Evolutionary conservation across 306 rosid species (phyloP), one percentile per base, ranked within the genome.

Genomic region (Cicer yamashitae): DNA sequence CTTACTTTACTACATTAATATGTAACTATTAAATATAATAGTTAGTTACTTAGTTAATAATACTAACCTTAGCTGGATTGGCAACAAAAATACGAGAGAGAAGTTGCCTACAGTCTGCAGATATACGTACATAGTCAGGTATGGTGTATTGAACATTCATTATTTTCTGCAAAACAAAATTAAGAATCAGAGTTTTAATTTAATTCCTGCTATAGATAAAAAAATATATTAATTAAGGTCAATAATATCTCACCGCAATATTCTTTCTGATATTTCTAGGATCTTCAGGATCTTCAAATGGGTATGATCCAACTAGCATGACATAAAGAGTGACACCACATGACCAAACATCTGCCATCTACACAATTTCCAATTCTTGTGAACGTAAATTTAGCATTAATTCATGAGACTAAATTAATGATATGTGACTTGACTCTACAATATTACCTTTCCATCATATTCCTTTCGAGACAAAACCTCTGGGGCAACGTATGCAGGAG

Each of bases 341-440:
- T 6, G 99, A 94, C 99, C 99, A 94, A 88, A 92, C 96, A 84
- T 94, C 99, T 40, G 96, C 91, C 81, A 88, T 80, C 99, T 94
- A 79, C 82, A 82, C 11, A 66, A 68, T 72, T 58, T 38, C 74
- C 74, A 77, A 69, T 20, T 59, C 2, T 25, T 77, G 80, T 38
- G 34, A 76, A 78, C 39, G 5, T 10, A 50, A 70, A 53, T 66
- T 51, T n/a, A 3, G 4, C 34, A 3, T 18, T 18, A 18, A 18
- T 30, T 30, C 5, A 30, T 30, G 5, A 30, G 34, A 30, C 34
- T 17, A 17, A 1, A 7, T 14, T 54, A 25, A 25, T 25, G 3
- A 22, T 22, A 22, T 22, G 0, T 44, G 10, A 53, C 34, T 69
- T 15, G 60, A 72, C 45, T 54, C 48, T 38, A 44, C 14, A 15